These are phyloP conservation scores for Salix purpurea DNA, from an alignment of 345 rosid genomes.

Conservation along the genomic window DNA sequence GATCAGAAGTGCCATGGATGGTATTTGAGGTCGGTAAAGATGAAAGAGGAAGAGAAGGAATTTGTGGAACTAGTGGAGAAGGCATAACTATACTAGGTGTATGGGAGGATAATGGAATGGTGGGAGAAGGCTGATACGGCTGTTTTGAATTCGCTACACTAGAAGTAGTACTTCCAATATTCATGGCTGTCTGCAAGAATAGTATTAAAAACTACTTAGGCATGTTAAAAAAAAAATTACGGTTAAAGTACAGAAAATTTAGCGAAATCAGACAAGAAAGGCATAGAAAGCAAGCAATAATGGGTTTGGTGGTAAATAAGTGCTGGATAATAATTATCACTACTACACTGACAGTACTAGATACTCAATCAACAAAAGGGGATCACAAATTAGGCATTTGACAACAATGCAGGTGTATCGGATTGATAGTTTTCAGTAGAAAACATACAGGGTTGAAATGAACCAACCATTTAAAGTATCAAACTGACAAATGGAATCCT, in stretches of 20 bases:
- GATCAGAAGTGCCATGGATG: conserved; percentile 33
- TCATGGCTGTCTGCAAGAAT: conserved; percentile 38
- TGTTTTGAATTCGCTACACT: conserved; percentile 32
- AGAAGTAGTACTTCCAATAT: conserved; percentile 36
- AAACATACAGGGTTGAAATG: not conserved
- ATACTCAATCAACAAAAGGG: not conserved
- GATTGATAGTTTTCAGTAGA: not conserved
- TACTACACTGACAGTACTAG: not conserved
- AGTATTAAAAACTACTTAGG: conserved; percentile 5
- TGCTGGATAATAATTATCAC: not conserved
- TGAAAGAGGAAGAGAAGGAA: conserved; percentile 34
- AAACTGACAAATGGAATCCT: not conserved
- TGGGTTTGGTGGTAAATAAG: not conserved
- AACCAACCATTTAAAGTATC: not conserved
- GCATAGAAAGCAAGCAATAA: not conserved
- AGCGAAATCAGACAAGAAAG: not conserved
- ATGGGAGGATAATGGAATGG: conserved; percentile 37
- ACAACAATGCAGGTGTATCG: not conserved
- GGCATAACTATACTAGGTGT: conserved; percentile 26
- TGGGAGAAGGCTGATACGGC: conserved; percentile 34
- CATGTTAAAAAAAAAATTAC: too few species aligned
- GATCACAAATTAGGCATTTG: not conserved
- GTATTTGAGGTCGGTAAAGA: conserved; percentile 29
- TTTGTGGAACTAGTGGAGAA: conserved; percentile 29
- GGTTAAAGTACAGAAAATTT: not conserved